phyloP scores from a whole-genome alignment of 2,329 filamentous ascomycete species.

The Aspergillus latus region DNA sequence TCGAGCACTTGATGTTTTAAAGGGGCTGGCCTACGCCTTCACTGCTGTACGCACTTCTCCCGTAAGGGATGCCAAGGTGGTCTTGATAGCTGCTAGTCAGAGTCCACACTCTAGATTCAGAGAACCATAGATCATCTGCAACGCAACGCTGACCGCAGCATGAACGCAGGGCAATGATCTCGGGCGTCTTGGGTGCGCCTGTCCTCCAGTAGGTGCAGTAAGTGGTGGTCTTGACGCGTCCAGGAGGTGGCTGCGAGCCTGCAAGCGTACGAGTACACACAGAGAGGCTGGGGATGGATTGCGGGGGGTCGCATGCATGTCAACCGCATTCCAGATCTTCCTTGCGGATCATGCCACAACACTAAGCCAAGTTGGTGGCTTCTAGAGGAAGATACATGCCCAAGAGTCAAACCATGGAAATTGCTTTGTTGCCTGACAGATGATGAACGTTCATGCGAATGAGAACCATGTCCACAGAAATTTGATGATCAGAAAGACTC shows the following conservation, averaged over 20 bases:
- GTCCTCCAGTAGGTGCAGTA: background rate
- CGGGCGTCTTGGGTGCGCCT: background rate
- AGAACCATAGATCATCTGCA: background rate
- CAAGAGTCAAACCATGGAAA: background rate
- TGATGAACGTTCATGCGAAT: too few species aligned
- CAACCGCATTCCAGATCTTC: conserved; percentile 1
- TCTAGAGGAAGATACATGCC: background rate
- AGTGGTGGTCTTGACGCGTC: background rate
- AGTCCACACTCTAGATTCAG: background rate
- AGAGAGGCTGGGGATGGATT: conserved; percentile 6
- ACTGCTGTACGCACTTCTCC: background rate
- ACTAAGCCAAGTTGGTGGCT: background rate
- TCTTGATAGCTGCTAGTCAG: background rate
- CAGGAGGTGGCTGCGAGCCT: background rate
- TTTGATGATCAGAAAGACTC: too few species aligned
- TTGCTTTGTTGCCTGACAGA: background rate
- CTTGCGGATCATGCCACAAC: background rate
- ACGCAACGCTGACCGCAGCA: conserved; percentile 7
- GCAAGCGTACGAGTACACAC: background rate
- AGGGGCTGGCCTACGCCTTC: background rate
- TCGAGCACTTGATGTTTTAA: background rate
- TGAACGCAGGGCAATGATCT: background rate
- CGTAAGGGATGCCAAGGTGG: conserved; percentile 3
- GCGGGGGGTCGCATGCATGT: background rate
- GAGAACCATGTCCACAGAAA: too few species aligned